Base-by-base conservation (phyloP, 1,139 yeast species). In the Sporopachydermia cereana region DNA sequence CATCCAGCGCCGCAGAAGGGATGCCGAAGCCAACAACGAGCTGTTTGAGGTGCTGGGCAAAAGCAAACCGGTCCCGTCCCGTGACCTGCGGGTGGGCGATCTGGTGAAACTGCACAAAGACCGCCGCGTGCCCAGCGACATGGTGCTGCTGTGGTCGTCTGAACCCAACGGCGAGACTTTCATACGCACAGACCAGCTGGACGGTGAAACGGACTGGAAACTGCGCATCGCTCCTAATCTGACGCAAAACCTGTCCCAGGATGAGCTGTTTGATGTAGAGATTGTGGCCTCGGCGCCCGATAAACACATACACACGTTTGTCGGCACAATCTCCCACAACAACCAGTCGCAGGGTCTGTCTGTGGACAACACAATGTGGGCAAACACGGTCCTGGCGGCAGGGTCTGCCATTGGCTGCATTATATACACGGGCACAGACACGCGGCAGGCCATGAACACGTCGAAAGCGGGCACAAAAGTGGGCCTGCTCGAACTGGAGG, bases 121-220 rank as follows among this genome's bases (percentile, higher is more conserved):
- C 54, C 77, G 76, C 45, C 73, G 98, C 48, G 74, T 91, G 1
- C 99, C 99, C 0, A 97, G 98, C 1, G 98, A 93, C 60, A 72
- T 88, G 77, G 67, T 93, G 2, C 63, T 93, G 31, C 64, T 93
- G 42, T 94, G 86, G 57, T 80, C 96, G 0, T 80, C 89, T 44
- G 96, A 89, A 57, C 59, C 71, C 1, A 71, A 74, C 5, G 98
- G 97, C 3, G 99, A 91, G 60, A 76, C 91, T 1, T 93, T 93
- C 57, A 84, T 93, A 52, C 84, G 94, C 56, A 93, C 99, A 0
- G 99, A 93, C 66, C 99, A 93, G 62, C 69, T 93, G 46, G 99
- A 93, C 61, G 99, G 99, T 55, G 99, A 93, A 61, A 93, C 99
- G 7, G 99, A 93, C 64, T 93, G 99, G 99, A 93, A 93, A 60